Evolutionary conservation across 345 rosid species (phyloP).

Genomic region (Conringia planisiliqua): DNA sequence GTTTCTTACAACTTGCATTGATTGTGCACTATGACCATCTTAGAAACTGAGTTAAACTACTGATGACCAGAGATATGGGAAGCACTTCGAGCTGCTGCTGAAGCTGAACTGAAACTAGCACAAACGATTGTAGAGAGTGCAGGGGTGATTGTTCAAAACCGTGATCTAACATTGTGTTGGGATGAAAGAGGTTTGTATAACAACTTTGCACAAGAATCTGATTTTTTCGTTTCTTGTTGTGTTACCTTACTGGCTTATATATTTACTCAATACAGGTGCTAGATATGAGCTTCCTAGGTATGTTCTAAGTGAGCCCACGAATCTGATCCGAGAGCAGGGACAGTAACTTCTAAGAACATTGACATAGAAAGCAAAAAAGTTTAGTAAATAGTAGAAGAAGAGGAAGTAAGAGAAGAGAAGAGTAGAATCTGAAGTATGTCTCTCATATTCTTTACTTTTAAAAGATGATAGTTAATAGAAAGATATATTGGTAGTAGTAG

Average conservation of each 20-base stretch:
- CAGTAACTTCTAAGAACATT: neutral
- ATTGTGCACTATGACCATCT: neutral
- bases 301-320: constrained; percentile 75
- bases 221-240: neutral
- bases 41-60: neutral
- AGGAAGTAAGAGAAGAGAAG: constrained; percentile 1
- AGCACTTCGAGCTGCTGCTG: constrained; percentile 72
- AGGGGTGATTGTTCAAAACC: constrained; percentile 60
- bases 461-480: neutral
- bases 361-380: neutral
- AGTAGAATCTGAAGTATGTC: neutral
- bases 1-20: neutral
- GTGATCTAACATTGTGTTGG: constrained; percentile 70
- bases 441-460: neutral
- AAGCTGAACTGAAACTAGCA: constrained; percentile 58
- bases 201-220: neutral
- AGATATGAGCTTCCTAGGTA: constrained; percentile 80
- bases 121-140: constrained; percentile 76
- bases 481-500: neutral
- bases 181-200: constrained; percentile 68
- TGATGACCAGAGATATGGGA: constrained; percentile 65
- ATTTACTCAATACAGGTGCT: constrained; percentile 52
- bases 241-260: neutral
- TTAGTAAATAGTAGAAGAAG: neutral
- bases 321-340: constrained; percentile 52